A percentile compares a stretch with the other conserved stretches of the same genome.
Evolutionary conservation across 129 eudicot genomes (phyloP).

Genomic region (Chrysanthemum lavandulifolium): DNA sequence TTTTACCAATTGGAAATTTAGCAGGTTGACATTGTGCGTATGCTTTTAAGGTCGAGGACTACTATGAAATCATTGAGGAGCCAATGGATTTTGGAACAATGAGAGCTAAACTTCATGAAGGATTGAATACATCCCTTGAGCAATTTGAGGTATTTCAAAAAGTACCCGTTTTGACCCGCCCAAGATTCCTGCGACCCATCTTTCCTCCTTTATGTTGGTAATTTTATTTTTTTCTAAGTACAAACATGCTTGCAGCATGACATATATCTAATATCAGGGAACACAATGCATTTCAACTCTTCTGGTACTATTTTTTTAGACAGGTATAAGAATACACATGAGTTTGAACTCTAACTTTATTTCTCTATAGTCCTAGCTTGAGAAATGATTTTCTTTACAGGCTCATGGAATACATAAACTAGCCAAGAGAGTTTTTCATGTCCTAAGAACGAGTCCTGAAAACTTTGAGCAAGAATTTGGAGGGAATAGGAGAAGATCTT

Average conservation of each 20-base stretch:
- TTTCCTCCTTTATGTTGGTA: background rate
- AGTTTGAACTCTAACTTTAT: background rate
- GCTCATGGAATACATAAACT: conserved; percentile 78
- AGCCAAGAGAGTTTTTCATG: conserved; percentile 73
- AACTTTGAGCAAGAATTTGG: conserved; percentile 59
- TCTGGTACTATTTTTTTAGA: conserved; percentile 70
- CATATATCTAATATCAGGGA: conserved; percentile 65
- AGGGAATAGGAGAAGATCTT: conserved; percentile 66
- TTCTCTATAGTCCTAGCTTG: background rate
- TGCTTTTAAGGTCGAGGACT: conserved; percentile 64
- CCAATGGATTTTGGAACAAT: conserved; percentile 98
- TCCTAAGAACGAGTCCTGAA: conserved; percentile 63
- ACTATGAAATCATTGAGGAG: conserved; percentile 82
- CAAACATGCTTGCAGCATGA: conserved; percentile 63
- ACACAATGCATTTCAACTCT: conserved; percentile 91
- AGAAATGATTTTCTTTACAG: conserved; percentile 32
- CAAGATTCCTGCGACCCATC: background rate
- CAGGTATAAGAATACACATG: conserved; percentile 49
- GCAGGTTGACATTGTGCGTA: background rate
- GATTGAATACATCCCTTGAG: conserved; percentile 68
- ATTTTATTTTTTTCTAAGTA: background rate
- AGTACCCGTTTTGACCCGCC: background rate
- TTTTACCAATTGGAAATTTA: background rate
- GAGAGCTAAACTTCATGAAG: conserved; percentile 99
- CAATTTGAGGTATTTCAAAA: conserved; percentile 69